These are phyloP conservation scores for Lactarius pseudohatsudake DNA, from an alignment of 768 basidiomycete species.

Conservation along the genomic window DNA sequence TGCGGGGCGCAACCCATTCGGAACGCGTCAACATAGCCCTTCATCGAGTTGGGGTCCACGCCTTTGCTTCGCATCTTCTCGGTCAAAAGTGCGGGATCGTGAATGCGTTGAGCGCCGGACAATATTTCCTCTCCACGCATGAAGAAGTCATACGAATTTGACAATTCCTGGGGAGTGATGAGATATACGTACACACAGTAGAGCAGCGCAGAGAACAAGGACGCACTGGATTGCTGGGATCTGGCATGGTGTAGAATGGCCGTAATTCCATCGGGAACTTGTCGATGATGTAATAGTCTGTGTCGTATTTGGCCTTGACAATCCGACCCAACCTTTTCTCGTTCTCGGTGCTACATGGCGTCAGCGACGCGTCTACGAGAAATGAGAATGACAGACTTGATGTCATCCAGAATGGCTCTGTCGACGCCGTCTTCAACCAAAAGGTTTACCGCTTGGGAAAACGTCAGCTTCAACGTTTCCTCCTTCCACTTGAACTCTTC, in stretches of 20 bases:
- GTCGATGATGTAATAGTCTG: slow-evolving; percentile 99
- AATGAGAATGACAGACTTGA: slow-evolving; percentile 56
- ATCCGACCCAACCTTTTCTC: slow-evolving; percentile 91
- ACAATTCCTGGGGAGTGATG: slow-evolving; percentile 61
- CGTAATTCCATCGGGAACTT: slow-evolving; percentile 96
- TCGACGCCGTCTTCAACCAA: slow-evolving; percentile 84
- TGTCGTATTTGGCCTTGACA: slow-evolving; percentile 91
- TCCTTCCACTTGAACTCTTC: slow-evolving; percentile 96
- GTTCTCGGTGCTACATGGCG: slow-evolving; percentile 74
- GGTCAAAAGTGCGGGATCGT: slow-evolving; percentile 78
- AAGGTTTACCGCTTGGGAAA: slow-evolving; percentile 84
- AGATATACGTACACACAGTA: not conserved
- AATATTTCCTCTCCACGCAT: slow-evolving; percentile 99
- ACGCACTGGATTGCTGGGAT: slow-evolving; percentile 82
- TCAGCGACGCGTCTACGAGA: slow-evolving; percentile 15
- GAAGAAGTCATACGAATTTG: slow-evolving; percentile 99
- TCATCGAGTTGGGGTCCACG: slow-evolving; percentile 90
- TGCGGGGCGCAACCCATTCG: slow-evolving; percentile 93
- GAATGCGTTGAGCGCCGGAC: slow-evolving; percentile 96
- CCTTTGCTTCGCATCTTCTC: slow-evolving; percentile 86
- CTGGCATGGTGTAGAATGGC: slow-evolving; percentile 99
- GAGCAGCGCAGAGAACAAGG: slow-evolving; percentile 2
- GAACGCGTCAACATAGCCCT: slow-evolving; percentile 92
- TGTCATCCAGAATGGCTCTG: slow-evolving; percentile 80
- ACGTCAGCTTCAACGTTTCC: slow-evolving; percentile 82